Evolutionary conservation across 169 alveolate genomes (phyloP).

Genomic region (Plasmodium vivax): DNA sequence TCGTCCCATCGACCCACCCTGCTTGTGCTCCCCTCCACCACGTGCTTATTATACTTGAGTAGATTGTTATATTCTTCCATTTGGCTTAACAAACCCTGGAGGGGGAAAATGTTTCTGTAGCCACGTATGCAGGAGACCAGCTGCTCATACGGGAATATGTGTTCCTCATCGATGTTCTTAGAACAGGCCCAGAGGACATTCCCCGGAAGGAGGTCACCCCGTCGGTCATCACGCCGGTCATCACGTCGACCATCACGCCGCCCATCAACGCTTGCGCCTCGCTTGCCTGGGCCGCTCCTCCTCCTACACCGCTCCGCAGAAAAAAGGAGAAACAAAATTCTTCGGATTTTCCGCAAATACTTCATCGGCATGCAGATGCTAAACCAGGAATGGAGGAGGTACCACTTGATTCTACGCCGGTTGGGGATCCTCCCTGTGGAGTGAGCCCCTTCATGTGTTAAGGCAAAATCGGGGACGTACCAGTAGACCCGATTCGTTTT

Average conservation of each 20-base stretch:
- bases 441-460: background rate
- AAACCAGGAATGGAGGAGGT: slow-evolving; percentile 4
- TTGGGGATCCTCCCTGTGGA: background rate
- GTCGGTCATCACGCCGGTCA: background rate
- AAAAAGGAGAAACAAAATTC: background rate
- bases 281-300: background rate
- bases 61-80: slow-evolving; percentile 13
- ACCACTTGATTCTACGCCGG: slow-evolving; percentile 1
- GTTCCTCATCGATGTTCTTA: background rate
- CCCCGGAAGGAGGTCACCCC: background rate
- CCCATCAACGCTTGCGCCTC: background rate
- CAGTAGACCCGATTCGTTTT: slow-evolving; percentile 7
- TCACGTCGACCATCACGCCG: background rate
- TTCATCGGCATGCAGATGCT: slow-evolving; percentile 13
- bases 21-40: background rate
- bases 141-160: slow-evolving; percentile 9
- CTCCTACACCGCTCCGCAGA: background rate
- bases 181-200: background rate
- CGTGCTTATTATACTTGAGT: background rate
- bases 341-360: slow-evolving; percentile 22
- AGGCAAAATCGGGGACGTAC: slow-evolving; percentile 18
- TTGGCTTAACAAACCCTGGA: slow-evolving; percentile 5
- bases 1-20: background rate
- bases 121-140: slow-evolving; percentile 4
- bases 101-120: background rate